Conservation (phyloP, 257 asterid species). For the Nyctanthes arbortristis region DNA sequence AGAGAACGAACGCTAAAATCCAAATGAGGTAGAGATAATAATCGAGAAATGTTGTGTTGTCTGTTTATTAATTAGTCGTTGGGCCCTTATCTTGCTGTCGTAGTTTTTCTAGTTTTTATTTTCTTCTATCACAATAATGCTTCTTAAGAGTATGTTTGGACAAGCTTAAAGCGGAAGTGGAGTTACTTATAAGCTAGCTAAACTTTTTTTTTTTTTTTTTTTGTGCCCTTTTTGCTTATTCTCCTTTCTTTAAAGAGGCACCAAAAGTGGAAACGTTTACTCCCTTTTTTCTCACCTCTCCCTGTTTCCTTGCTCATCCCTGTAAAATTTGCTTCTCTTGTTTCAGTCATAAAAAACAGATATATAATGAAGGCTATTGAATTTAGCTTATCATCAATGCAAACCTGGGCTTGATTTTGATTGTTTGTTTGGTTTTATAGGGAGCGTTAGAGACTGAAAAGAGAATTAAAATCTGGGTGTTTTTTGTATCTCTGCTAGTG, state of each 20-base stretch:
- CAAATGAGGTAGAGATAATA: slow-evolving; percentile 30
- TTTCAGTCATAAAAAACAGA: neutral
- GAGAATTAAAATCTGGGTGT: slow-evolving; percentile 30
- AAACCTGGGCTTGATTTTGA: slow-evolving; percentile 23
- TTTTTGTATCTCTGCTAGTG: slow-evolving; percentile 18
- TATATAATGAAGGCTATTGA: neutral
- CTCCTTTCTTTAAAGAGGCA: slow-evolving; percentile 27
- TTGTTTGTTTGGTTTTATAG: slow-evolving; percentile 8
- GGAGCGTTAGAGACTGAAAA: too few relatives aligned
- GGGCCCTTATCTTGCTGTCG: slow-evolving; percentile 44
- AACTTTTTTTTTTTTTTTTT: too few relatives aligned
- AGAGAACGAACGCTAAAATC: slow-evolving; percentile 33
- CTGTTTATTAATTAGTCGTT: neutral
- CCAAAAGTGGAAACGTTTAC: neutral
- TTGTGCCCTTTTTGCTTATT: too few relatives aligned
- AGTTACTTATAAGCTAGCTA: neutral
- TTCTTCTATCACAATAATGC: slow-evolving; percentile 18
- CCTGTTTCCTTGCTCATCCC: slow-evolving; percentile 1
- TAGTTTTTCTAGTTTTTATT: slow-evolving; percentile 21
- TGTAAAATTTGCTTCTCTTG: neutral
- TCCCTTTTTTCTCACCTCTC: neutral
- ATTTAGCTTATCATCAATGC: slow-evolving; percentile 22
- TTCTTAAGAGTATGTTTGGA: neutral
- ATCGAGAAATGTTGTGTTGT: slow-evolving; percentile 9
- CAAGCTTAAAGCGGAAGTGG: neutral